Conservation (phyloP, 805 yeast species). For the Grigorovia yakushimaensis region DNA sequence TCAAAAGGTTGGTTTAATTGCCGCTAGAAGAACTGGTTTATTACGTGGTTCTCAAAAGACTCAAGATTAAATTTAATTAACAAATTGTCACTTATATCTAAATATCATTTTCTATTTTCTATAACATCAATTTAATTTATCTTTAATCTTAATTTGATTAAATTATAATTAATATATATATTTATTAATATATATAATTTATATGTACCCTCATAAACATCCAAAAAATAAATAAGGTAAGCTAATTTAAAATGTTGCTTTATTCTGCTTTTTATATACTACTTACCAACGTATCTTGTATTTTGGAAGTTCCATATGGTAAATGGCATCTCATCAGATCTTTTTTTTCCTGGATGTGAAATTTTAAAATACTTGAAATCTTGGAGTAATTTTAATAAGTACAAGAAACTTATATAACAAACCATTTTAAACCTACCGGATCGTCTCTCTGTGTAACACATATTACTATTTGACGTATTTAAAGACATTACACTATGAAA, state of each 20-base stretch:
- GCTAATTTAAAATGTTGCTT: not conserved
- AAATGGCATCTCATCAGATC: no score
- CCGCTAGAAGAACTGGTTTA: constrained; percentile 99
- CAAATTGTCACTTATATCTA: not conserved
- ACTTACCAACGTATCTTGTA: not conserved
- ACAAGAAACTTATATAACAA: no score
- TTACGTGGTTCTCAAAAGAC: constrained; percentile 98
- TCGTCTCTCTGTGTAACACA: no score
- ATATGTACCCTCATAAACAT: constrained; percentile 4
- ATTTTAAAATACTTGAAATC: no score
- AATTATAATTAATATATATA: not conserved
- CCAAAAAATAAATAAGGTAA: constrained; percentile 3
- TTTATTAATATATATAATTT: not conserved
- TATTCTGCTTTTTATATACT: not conserved
- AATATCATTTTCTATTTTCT: constrained; percentile 8
- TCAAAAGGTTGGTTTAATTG: constrained; percentile 99
- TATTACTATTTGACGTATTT: no score
- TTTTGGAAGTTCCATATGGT: no score
- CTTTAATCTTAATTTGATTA: not conserved
- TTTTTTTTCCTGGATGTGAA: no score
- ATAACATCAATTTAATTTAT: constrained; percentile 2
- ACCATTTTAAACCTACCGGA: no score
- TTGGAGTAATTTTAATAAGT: no score
- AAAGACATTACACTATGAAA: constrained; percentile 40
- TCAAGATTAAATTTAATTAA: constrained; percentile 46